A percentile compares a stretch with the other conserved stretches of the same genome.
These are phyloP conservation scores for Cucumis melo DNA, from an alignment of 306 rosid species.

Conservation along the genomic window DNA sequence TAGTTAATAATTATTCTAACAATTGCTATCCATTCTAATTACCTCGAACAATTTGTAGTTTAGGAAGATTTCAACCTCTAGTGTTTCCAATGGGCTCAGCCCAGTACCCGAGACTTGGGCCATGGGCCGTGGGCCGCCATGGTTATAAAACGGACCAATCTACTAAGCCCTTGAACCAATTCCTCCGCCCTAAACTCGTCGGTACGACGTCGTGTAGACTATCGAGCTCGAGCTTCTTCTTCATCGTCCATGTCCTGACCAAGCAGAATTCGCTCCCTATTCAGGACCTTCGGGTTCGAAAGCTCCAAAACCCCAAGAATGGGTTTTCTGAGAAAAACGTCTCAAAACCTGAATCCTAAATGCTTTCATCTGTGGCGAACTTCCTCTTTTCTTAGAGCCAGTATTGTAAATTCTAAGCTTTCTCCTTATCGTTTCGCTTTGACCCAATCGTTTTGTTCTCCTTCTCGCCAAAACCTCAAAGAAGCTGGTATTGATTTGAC, in stretches of 20 bases:
- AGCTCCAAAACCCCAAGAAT: conserved; percentile 38
- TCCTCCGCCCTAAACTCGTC: background rate
- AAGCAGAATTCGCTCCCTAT: background rate
- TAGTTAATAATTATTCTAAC: too few relatives aligned
- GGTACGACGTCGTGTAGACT: background rate
- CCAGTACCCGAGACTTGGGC: background rate
- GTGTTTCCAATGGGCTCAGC: background rate
- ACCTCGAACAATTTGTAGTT: too few relatives aligned
- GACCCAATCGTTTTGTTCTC: conserved; percentile 39
- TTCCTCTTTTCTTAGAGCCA: conserved; percentile 13
- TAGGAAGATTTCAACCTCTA: too few relatives aligned
- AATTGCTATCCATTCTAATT: too few relatives aligned
- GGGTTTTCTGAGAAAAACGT: conserved; percentile 59
- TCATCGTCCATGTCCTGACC: background rate
- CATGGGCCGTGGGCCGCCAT: background rate
- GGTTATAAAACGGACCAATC: background rate
- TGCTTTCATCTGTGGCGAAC: conserved; percentile 9
- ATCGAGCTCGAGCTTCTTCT: background rate
- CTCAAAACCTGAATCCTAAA: conserved; percentile 35
- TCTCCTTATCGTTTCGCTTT: conserved; percentile 16
- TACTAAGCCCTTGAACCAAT: background rate
- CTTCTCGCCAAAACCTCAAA: conserved; percentile 33
- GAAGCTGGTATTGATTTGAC: conserved; percentile 47
- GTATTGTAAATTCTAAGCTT: conserved; percentile 7
- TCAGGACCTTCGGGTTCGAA: background rate